Evolutionary conservation across 371 early-diverging fungal species (phyloP).

Genomic region (Zychaea mexicana): DNA sequence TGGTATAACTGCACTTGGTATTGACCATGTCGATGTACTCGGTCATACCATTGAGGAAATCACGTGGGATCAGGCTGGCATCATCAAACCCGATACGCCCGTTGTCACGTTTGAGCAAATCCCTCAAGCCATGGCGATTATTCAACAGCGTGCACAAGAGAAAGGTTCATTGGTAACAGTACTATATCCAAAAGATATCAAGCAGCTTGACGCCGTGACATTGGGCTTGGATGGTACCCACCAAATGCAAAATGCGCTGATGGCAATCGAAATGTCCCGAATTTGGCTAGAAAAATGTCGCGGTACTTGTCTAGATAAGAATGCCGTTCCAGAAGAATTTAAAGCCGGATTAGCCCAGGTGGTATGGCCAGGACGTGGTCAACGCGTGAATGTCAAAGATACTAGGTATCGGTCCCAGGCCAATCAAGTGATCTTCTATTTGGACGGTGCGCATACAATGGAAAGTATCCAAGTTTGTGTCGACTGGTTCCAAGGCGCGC

Average conservation of each 20-base stretch:
- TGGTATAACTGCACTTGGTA: conserved; percentile 80
- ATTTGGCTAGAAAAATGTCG: conserved; percentile 58
- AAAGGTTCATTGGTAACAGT: conserved; percentile 36
- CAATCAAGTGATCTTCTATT: conserved; percentile 63
- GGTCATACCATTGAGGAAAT: conserved; percentile 81
- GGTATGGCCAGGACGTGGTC: conserved; percentile 91
- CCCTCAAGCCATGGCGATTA: conserved; percentile 68
- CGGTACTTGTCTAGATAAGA: conserved; percentile 23
- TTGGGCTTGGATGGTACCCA: conserved; percentile 77
- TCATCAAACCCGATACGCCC: conserved; percentile 80
- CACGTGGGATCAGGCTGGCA: conserved; percentile 95
- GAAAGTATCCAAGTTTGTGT: conserved; percentile 86
- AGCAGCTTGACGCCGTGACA: conserved; percentile 14
- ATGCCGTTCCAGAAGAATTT: conserved; percentile 54
- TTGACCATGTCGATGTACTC: conserved; percentile 77
- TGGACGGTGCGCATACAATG: conserved; percentile 95
- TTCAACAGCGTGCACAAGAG: conserved; percentile 72
- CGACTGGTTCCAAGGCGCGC: conserved; percentile 68
- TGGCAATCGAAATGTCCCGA: conserved; percentile 73
- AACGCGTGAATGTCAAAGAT: conserved; percentile 44
- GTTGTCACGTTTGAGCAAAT: conserved; percentile 74
- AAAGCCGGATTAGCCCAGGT: conserved; percentile 64
- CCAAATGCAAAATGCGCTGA: conserved; percentile 83
- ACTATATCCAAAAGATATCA: conserved; percentile 11
- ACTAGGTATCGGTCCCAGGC: conserved; percentile 44